Evolutionary conservation across 176 grass and related monocot genomes (phyloP), one percentile per base, ranked within the genome.

Genomic region (Chloris gayana): DNA sequence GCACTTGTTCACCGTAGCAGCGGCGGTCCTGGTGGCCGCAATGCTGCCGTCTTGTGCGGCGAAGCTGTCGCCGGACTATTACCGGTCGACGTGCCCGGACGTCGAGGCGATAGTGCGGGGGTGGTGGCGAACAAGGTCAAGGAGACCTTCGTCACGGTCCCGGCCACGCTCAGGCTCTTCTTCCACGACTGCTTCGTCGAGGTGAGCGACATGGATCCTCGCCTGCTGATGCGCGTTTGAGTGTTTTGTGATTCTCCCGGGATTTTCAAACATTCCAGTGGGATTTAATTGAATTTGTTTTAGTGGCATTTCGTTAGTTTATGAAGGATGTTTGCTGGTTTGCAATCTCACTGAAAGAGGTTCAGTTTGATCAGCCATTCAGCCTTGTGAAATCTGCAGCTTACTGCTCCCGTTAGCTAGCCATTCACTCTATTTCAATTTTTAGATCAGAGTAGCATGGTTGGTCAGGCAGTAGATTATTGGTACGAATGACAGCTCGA

Each of bases 101-200:
- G 83, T 88, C 26, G 90, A 92, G 83, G 53, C 73, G 7, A 83
- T 88, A 70, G 86, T 92, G 74, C 78, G 69, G 53, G 74, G 53
- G 86, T 32, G 18, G 89, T 91, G 49, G 66, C 61, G 9, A 70
- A 29, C 78, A 91, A 91, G 89, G 41, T 82, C 1, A 82, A 70
- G 38, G 77, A 77, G 82, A 91, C 89, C 61, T 65, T 85, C 60
- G 82, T 88, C 73, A 91, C 86, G 11, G 62, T 91, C 42, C 85
- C 85, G 25, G 85, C 89, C 47, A 91, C 90, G 14, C 73, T 91
- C 35, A 39, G 90, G 33, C 82, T 91, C 76, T 91, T 91, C 89
- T 91, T 91, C 77, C 89, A 91, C 66, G 89, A 91, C 67, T 91
- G 85, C 76, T 88, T 91, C 67, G 73, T 91, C 14, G 49, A 91